Base-by-base conservation (phyloP, 2,329 filamentous ascomycete species). In the Metarhizium brunneum region DNA sequence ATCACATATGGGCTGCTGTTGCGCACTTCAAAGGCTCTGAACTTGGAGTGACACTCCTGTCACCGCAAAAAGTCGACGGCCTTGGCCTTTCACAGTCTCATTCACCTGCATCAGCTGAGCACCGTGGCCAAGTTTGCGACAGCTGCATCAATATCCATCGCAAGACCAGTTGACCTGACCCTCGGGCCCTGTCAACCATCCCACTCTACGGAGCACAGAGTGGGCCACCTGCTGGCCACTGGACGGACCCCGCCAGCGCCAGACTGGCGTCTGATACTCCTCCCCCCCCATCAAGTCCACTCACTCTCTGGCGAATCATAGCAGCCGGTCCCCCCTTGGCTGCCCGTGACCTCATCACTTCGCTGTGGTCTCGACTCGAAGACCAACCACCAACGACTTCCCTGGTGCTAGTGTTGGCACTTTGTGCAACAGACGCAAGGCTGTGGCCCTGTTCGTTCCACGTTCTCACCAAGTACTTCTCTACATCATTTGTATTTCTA, bases 341-440 rank as follows among this genome's bases (percentile, higher is more conserved):
- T 55, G 52, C 60, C 60, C 61, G 63, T 65, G 63, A 65, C 62
- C 63, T 63, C 62, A 62, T 63, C 61, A 63, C 57, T 35, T 40
- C 42, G 56, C 49, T 57, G 54, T 38, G 53, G 45, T 40, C 50
- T 58, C 60, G 53, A 54, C 35, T 55, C 54, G 16, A 43, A 54
- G 18, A 47, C 56, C 52, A 36, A 32, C 48, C 47, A 54, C 52
- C 51, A 36, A 20, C 45, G 35, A 53, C 53, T 43, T 20, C 45
- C 32, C 20, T n/a, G 18, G 18, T 47, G 50, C 25, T 16, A 30
- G 35, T 30, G 25, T 11, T 35, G 32, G 25, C 35, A 36, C 60
- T 42, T 59, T 52, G 49, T 18, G 52, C 58, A 52, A 55, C 57
- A 36, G n/a, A 32, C 14, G n/a, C 48, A 51, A 25, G 13, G n/a